Evolutionary conservation across 1,284 basidiomycete species (phyloP).

Genomic region (Malassezia nana): DNA sequence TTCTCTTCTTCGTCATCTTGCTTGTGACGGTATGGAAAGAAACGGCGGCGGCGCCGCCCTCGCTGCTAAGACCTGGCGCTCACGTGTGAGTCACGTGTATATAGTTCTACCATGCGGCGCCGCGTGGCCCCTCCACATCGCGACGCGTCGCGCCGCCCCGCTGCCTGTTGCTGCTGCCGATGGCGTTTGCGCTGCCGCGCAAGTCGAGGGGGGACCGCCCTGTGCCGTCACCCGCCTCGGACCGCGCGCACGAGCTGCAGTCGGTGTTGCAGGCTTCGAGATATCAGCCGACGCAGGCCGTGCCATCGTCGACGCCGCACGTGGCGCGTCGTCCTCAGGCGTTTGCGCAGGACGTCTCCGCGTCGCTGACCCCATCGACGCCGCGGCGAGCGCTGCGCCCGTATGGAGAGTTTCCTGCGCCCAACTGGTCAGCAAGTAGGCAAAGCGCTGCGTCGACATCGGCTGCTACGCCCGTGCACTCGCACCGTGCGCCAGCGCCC

Average conservation of each 20-base stretch:
- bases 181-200: constrained; percentile 19
- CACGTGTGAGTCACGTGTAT: constrained; percentile 18
- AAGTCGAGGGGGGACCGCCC: constrained; percentile 10
- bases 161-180: constrained; percentile 3
- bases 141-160: not conserved
- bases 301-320: constrained; percentile 8
- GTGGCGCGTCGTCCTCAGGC: constrained; percentile 6
- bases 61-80: not conserved
- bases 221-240: not conserved
- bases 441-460: not conserved
- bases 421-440: constrained; percentile 1
- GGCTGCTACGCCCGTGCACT: not conserved
- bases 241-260: constrained; percentile 10
- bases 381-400: constrained; percentile 14
- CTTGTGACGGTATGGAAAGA: constrained; percentile 16
- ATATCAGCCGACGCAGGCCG: not conserved
- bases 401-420: constrained; percentile 5
- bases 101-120: constrained; percentile 5
- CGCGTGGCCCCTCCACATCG: constrained; percentile 10
- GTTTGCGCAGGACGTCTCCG: constrained; percentile 2
- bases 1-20: constrained; percentile 86
- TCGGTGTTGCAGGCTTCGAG: constrained; percentile 4
- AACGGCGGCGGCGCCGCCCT: not conserved
- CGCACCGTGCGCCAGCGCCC: not conserved
- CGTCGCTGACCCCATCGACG: constrained; percentile 9